phyloP scores from a whole-genome alignment of 306 rosid genomes.

The Fragaria ananassa region DNA sequence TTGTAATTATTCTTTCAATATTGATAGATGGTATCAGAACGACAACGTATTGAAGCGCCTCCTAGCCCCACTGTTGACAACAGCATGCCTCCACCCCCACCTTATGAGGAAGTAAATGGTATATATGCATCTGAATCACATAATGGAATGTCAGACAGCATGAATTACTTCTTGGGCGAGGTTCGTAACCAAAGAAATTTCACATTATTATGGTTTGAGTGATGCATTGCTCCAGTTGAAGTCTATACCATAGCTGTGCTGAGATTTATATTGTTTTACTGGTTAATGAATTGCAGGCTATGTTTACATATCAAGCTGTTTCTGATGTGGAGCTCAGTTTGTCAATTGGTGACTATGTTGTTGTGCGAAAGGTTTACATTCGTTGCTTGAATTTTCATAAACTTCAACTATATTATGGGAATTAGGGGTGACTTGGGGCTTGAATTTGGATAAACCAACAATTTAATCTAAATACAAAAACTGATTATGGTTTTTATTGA shows the following conservation, averaged over 20 bases:
- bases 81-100: slow-evolving; percentile 79
- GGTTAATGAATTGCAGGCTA: slow-evolving; percentile 47
- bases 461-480: neutral
- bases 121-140: slow-evolving; percentile 63
- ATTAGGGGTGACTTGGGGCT: neutral
- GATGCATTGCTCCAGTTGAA: slow-evolving; percentile 11
- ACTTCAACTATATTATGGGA: neutral
- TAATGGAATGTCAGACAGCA: slow-evolving; percentile 67
- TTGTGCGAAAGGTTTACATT: slow-evolving; percentile 74
- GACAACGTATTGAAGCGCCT: slow-evolving; percentile 91
- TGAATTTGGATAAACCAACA: neutral
- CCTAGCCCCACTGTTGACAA: slow-evolving; percentile 61
- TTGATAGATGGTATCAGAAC: slow-evolving; percentile 79
- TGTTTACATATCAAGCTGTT: slow-evolving; percentile 74
- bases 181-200: slow-evolving; percentile 30
- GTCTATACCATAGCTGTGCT: neutral
- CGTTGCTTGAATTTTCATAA: slow-evolving; percentile 14
- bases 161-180: slow-evolving; percentile 94
- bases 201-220: neutral
- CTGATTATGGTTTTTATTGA: neutral
- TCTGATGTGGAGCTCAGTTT: slow-evolving; percentile 86
- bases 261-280: slow-evolving; percentile 13
- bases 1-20: slow-evolving; percentile 19
- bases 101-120: slow-evolving; percentile 86
- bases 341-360: slow-evolving; percentile 77